Percentiles rank a stretch among this genome's conserved stretches.
Conservation (phyloP, 352 stramenopile species). For the Phytophthora niederhauseri region DNA sequence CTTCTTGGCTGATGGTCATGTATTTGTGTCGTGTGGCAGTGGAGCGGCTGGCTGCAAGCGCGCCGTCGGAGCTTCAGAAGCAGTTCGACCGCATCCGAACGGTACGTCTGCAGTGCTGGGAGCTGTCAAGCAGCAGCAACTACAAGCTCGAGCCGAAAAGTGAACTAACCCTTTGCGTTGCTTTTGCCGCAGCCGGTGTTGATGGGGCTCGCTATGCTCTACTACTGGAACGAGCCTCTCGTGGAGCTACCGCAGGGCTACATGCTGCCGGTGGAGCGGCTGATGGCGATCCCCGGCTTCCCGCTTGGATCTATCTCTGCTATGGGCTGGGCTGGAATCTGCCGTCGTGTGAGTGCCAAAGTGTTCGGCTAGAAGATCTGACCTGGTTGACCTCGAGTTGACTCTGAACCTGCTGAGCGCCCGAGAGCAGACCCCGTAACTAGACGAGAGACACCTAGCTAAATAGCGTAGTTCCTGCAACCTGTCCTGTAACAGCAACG, state of each 20-base stretch:
- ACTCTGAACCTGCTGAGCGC: conserved; percentile 1
- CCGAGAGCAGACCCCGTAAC: conserved; percentile 2
- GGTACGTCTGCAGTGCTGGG: conserved; percentile 28
- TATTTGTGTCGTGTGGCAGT: conserved; percentile 38
- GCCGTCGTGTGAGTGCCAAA: conserved; percentile 74
- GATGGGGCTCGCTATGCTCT: conserved; percentile 56
- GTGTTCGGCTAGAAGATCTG: conserved; percentile 50
- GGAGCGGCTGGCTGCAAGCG: conserved; percentile 65
- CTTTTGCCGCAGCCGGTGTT: conserved; percentile 50
- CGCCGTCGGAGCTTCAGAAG: conserved; percentile 77
- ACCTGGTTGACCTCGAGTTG: neutral
- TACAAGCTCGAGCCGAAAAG: neutral
- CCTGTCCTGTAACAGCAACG: conserved; percentile 21
- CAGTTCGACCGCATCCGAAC: conserved; percentile 74
- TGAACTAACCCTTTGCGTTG: conserved; percentile 1
- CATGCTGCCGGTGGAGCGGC: conserved; percentile 79
- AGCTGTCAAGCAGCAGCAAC: neutral
- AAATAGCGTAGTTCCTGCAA: conserved; percentile 14
- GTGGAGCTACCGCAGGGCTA: conserved; percentile 71
- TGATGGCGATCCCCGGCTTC: conserved; percentile 81
- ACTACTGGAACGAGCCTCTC: conserved; percentile 84
- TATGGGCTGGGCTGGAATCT: conserved; percentile 77
- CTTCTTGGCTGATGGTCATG: neutral
- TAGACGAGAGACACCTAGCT: neutral
- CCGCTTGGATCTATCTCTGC: conserved; percentile 76